Conservation (phyloP, 306 rosid species). For the Dryas drummondii region DNA sequence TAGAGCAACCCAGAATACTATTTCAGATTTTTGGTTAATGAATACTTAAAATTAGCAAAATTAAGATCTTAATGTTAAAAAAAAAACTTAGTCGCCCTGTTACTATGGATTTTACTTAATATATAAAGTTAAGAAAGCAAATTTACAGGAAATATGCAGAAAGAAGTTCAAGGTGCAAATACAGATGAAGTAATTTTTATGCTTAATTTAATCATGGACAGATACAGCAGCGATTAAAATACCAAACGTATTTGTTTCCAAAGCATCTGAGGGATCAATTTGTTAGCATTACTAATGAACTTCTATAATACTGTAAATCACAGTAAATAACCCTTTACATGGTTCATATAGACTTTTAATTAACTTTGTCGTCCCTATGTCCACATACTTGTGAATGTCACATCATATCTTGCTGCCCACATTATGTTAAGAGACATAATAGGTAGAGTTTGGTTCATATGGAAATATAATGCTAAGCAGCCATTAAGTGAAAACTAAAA, state of each 20-base stretch:
- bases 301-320: background rate
- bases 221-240: background rate
- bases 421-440: background rate
- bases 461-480: background rate
- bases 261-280: background rate
- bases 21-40: background rate
- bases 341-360: background rate
- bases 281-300: background rate
- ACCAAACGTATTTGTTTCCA: background rate
- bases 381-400: background rate
- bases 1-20: background rate
- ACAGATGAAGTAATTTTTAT: background rate
- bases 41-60: background rate
- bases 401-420: background rate
- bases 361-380: background rate
- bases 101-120: background rate
- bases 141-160: background rate
- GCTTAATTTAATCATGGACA: background rate
- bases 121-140: background rate
- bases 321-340: background rate
- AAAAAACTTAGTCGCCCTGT: background rate
- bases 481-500: background rate
- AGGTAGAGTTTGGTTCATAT: background rate
- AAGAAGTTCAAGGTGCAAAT: constrained; percentile 13
- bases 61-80: background rate